Evolutionary conservation across 768 basidiomycete genomes (phyloP).

Genomic region (Tremella mesenterica): DNA sequence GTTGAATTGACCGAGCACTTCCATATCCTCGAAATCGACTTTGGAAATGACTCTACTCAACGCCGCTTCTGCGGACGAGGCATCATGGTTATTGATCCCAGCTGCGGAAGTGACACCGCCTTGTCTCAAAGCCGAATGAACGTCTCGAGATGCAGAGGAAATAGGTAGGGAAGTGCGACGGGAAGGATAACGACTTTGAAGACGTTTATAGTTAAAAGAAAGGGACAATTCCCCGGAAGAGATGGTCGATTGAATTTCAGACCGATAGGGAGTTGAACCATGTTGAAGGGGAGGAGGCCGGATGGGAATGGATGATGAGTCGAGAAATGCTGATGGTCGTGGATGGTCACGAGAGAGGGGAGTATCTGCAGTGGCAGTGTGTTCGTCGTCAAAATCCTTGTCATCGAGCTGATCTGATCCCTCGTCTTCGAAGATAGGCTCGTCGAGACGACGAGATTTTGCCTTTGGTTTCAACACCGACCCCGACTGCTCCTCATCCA

Average conservation of each 20-base stretch:
- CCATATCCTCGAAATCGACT: constrained; percentile 73
- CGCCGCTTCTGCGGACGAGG: constrained; percentile 54
- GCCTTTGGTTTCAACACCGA: too few relatives aligned
- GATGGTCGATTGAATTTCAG: constrained; percentile 20
- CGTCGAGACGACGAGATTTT: constrained; percentile 32
- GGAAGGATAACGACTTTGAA: constrained; percentile 22
- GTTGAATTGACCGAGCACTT: constrained; percentile 88
- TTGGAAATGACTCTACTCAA: constrained; percentile 81
- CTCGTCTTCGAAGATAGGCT: constrained; percentile 21
- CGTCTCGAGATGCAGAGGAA: constrained; percentile 5
- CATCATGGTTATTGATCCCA: constrained; percentile 45
- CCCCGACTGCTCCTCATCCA: too few relatives aligned
- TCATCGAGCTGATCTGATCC: too few relatives aligned
- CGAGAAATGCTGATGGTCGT: too few relatives aligned
- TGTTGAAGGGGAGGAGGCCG: too few relatives aligned
- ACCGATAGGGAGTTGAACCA: constrained; percentile 13
- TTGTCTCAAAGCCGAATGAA: constrained; percentile 24
- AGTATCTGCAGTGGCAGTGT: too few relatives aligned
- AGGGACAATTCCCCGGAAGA: constrained; percentile 35
- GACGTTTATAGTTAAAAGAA: constrained; percentile 44
- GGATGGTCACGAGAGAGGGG: too few relatives aligned
- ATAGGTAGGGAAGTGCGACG: constrained; percentile 1
- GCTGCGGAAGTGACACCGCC: constrained; percentile 27
- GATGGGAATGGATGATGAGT: too few relatives aligned
- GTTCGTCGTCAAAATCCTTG: too few relatives aligned